Evolutionary conservation across 106 monocot genomes (phyloP).

Genomic region (Dendrobium huoshanense): DNA sequence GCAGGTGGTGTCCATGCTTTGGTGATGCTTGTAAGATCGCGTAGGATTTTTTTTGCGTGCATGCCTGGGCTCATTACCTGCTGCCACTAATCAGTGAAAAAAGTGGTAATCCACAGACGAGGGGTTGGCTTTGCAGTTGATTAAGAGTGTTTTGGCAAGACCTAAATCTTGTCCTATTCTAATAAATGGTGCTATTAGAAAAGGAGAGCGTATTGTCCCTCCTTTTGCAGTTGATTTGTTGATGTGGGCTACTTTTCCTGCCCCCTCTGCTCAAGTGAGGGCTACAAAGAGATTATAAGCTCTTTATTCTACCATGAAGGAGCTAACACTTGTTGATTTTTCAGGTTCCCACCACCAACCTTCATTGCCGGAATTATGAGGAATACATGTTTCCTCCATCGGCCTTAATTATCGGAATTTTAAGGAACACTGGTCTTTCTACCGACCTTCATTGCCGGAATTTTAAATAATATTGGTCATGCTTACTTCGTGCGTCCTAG

Average conservation of each 20-base stretch:
- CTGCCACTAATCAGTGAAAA: constrained; percentile 41
- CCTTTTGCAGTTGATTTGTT: constrained; percentile 48
- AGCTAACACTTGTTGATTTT: constrained; percentile 72
- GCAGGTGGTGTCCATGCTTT: constrained; percentile 91
- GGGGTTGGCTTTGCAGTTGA: neutral
- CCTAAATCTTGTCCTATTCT: constrained; percentile 72
- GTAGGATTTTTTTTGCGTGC: constrained; percentile 58
- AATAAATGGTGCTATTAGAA: constrained; percentile 82
- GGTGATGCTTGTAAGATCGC: constrained; percentile 82
- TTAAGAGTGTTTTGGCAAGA: constrained; percentile 11
- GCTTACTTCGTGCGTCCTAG: too few species aligned
- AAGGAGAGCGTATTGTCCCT: constrained; percentile 86
- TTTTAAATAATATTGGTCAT: too few species aligned
- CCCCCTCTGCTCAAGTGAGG: constrained; percentile 52
- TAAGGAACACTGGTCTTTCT: too few species aligned
- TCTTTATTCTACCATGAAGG: constrained; percentile 75
- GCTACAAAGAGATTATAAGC: constrained; percentile 94
- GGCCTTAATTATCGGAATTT: too few species aligned
- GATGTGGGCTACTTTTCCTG: too few species aligned
- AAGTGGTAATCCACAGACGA: constrained; percentile 37
- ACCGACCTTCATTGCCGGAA: too few species aligned
- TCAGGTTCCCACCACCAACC: constrained; percentile 14
- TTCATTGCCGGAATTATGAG: too few species aligned
- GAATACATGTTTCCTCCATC: too few species aligned
- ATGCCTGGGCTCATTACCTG: constrained; percentile 42